Base-by-base conservation (phyloP, 2,329 filamentous ascomycete genomes). In the Magnaporthales sp. region DNA sequence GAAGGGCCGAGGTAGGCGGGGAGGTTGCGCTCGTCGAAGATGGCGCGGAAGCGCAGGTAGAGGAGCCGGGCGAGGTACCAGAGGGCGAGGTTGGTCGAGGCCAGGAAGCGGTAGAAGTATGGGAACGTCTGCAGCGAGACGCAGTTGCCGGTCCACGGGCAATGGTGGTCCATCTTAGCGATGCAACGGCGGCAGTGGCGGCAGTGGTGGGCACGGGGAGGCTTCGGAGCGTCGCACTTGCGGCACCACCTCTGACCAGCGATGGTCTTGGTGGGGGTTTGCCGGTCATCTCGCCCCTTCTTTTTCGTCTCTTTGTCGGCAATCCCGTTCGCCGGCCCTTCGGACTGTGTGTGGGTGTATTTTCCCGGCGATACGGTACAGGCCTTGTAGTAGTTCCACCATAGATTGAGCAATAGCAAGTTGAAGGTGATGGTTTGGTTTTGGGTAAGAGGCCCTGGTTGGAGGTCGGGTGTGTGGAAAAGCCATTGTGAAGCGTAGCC, bases 81-180 rank as follows among this genome's bases (percentile, higher is more conserved):
- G 70, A 92, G 86, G 1, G 89, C 81, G 15, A 84, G 68, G 72
- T 90, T 89, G 29, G 90, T 83, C 74, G 87, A 93, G 69, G 87
- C 74, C 60, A 95, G 81, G 78, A 95, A 94, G 71, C 91, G 90
- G 62, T 93, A 70, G 77, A 95, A 95, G 78, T 94, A 89, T 8
- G 92, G 91, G 72, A 93, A 91, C 0, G 90, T 93, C 68, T 88
- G 89, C 76, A 93, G 85, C 13, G 90, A 93, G 66, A 95, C 90
- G 79, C 92, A 96, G 77, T 93, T 94, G 68, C 79, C 81, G 3
- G 91, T 94, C 91, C 91, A 95, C 2, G 91, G 91, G 74, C 91
- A 95, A 79, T 96, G 91, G 78, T 93, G 90, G 78, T 93, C 91
- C 91, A 93, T 93, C 77, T 87, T 90, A 51, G 90, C 89, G 63